Evolutionary conservation across 2,329 filamentous ascomycete species (phyloP), one percentile per base, ranked within the genome.

Genomic region (Penicillium sp.): DNA sequence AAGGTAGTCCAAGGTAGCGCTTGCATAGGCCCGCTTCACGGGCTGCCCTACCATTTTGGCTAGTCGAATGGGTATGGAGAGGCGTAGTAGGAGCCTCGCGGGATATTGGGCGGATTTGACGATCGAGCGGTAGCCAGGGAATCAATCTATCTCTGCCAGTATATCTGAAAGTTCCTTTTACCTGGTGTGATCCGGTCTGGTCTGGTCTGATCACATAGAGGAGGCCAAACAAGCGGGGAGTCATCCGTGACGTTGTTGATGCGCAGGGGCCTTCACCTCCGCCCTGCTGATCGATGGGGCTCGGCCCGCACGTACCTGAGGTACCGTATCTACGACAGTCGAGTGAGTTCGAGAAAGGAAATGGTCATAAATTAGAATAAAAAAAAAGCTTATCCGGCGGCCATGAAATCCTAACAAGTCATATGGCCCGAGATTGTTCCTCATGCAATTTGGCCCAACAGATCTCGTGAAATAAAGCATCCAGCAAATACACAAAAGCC

Each of bases 391-490:
- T 29, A 18, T 26, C 30, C 42, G 44, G 49, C 37, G 36, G 51
- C 37, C 54, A 51, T 43, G 18, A 42, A 29, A 41, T 17, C 27
- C 21, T 18, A 32, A 6, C 18, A 46, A 27, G 36, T 36, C 50
- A 49, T 36, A 51, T 48, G 21, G 39, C 32, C 30, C 32, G 40
- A 54, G 51, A 55, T 50, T 46, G 42, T 52, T 55, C 51, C 40
- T 55, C 49, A 27, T 50, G 47, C 53, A 63, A 61, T 62, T 59
- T 63, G 30, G 23, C 27, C 46, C 10, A 54, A 48, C 52, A 46
- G 32, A 60, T 54, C 51, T 50, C 47, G 10, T 32, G 24, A 15
- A 6, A 42, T 6, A 32, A 37, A 37, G 10, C 15, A 18, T 42
- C 26, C 26, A 26, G 13, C 15, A 42, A 42, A 42, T 26, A 40